Evolutionary conservation across 768 basidiomycete genomes (phyloP).

Genomic region (Phaeotremella skinneri): DNA sequence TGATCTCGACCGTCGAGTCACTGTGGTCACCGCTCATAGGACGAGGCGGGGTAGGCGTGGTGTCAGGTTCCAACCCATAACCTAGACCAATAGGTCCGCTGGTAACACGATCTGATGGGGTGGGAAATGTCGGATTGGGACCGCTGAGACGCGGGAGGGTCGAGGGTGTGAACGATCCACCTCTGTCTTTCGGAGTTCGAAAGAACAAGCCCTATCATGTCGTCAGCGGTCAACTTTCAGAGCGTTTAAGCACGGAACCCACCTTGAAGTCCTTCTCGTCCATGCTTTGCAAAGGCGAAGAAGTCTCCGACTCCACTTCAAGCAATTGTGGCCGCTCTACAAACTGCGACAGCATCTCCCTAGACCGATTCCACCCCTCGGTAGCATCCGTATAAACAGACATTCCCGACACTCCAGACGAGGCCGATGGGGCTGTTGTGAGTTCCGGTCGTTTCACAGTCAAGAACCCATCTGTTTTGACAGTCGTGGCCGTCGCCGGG

Average conservation of each 20-base stretch:
- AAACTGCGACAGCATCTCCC: not conserved
- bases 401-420: slow-evolving; percentile 13
- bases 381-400: slow-evolving; percentile 42
- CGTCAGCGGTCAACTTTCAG: slow-evolving; percentile 2
- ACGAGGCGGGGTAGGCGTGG: not conserved
- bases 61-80: slow-evolving; percentile 6
- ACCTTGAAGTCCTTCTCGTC: slow-evolving; percentile 43
- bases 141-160: slow-evolving; percentile 23
- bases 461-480: not conserved
- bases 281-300: slow-evolving; percentile 20
- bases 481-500: not conserved
- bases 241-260: slow-evolving; percentile 5
- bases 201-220: slow-evolving; percentile 41
- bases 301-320: not conserved
- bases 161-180: slow-evolving; percentile 14
- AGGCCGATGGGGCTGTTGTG: slow-evolving; percentile 18
- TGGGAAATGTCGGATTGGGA: slow-evolving; percentile 15
- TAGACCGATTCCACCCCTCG: slow-evolving; percentile 33
- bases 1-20: slow-evolving; percentile 17
- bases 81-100: slow-evolving; percentile 13
- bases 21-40: slow-evolving; percentile 2
- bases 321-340: not conserved
- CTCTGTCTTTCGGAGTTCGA: slow-evolving; percentile 34
- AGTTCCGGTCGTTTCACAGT: slow-evolving; percentile 16
- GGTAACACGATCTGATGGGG: not conserved